These are phyloP conservation scores for Chenopodium suecicum DNA, from an alignment of 148 eudicot species.

Conservation along the genomic window DNA sequence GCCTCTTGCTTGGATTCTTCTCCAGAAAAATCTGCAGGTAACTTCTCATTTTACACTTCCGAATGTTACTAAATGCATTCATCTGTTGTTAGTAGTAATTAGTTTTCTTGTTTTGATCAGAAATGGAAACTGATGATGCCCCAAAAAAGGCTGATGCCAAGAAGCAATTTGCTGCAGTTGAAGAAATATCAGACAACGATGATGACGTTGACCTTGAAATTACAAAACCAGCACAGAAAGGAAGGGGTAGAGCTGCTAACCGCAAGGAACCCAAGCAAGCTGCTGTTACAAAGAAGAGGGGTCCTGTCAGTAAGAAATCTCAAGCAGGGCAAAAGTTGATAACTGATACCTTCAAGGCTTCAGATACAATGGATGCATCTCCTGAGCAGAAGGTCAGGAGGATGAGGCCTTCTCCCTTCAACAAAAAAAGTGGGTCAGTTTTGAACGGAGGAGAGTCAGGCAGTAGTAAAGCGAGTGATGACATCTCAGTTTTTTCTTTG, in stretches of 20 bases:
- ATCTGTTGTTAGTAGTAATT: neutral
- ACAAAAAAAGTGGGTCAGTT: conserved; percentile 77
- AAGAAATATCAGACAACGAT: conserved; percentile 56
- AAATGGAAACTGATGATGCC: conserved; percentile 49
- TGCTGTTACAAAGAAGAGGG: conserved; percentile 65
- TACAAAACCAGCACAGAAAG: conserved; percentile 45
- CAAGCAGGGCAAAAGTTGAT: conserved; percentile 51
- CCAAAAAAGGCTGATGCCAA: conserved; percentile 44
- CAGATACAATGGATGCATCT: conserved; percentile 45
- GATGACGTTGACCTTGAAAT: conserved; percentile 45
- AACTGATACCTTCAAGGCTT: conserved; percentile 56
- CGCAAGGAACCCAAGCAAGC: conserved; percentile 38
- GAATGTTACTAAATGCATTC: neutral
- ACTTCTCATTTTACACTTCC: neutral
- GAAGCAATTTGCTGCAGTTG: conserved; percentile 29
- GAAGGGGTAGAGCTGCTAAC: conserved; percentile 47
- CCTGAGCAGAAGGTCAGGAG: conserved; percentile 92
- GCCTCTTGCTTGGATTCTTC: conserved; percentile 75
- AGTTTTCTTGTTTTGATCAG: conserved; percentile 28
- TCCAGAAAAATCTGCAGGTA: conserved; percentile 75
- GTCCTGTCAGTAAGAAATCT: conserved; percentile 41
- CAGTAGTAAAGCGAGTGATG: neutral
- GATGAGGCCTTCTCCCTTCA: conserved; percentile 83
- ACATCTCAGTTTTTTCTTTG: neutral
- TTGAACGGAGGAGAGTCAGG: conserved; percentile 35